These are phyloP conservation scores for Syzygium aromaticum DNA, from an alignment of 345 rosid species.

Conservation along the genomic window DNA sequence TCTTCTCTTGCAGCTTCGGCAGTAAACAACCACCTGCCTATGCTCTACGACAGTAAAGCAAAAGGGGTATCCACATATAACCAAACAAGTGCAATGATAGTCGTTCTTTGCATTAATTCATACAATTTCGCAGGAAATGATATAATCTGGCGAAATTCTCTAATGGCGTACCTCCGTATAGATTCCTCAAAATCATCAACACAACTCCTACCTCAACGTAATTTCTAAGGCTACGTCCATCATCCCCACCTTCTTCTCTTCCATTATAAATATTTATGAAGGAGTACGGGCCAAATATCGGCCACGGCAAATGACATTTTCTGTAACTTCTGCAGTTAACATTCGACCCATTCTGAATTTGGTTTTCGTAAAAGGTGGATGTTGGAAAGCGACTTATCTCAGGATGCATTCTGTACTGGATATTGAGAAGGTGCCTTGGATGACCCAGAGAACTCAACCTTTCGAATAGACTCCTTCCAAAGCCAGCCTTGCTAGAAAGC, in stretches of 20 bases:
- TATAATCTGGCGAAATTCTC: neutral
- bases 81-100: neutral
- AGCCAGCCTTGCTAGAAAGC: neutral
- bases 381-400: neutral
- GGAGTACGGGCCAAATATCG: conserved; percentile 1
- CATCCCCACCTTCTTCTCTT: too few relatives aligned
- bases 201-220: too few relatives aligned
- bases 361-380: neutral
- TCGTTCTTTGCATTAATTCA: neutral
- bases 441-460: conserved; percentile 1
- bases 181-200: neutral
- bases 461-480: conserved; percentile 3
- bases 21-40: neutral
- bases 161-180: neutral
- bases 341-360: neutral
- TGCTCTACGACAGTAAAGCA: neutral
- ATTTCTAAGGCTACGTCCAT: too few relatives aligned
- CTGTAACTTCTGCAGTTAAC: neutral
- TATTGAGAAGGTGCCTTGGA: neutral
- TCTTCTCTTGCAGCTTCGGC: neutral
- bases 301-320: neutral
- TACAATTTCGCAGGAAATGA: neutral
- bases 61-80: neutral
- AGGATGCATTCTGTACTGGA: conserved; percentile 6
- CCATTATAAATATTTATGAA: neutral